Base-by-base conservation (phyloP, 352 stramenopile species). In the Globisporangium echinulatum region DNA sequence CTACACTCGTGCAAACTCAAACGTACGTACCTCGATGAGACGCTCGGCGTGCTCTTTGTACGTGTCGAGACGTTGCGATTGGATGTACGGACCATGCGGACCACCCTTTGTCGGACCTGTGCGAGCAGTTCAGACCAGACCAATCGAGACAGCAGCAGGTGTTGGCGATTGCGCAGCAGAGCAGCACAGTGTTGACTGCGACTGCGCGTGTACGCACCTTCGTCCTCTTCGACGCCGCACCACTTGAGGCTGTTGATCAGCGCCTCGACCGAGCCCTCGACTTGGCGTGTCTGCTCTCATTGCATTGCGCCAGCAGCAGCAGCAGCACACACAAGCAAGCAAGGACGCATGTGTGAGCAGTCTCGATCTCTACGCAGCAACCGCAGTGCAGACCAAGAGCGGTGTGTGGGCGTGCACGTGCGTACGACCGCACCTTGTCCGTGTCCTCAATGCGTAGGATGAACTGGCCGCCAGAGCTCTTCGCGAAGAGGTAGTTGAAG, bases 191-290 rank as follows among this genome's bases (percentile, higher is more conserved):
- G n/a, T 3, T 52, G 17, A 43, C 4, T 53, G 44, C 17, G 11
- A 10, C 36, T 7, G n/a, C 37, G 15, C 25, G 14, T 47, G n/a
- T 13, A 44, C 52, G 40, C 46, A 92, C 83, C 97, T 89, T 99
- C 97, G 68, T 99, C 97, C 71, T 97, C 98, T n/a, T 89, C 63
- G 5, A 99, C 68, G n/a, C 95, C 95, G 42, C 98, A 92, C 96
- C 96, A 99, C 49, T 85, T 76, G 57, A 99, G 72, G 15, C 81
- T 95, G 42, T 85, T 69, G n/a, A 94, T 66, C 2, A 97, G 80
- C 47, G 85, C 77, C 33, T 96, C 88, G 14, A 92, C 55, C 0
- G 90, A 96, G 6, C 87, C 87, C 11, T 89, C 71, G 44, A 97
- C 84, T 67, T 95, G 82, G 5, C 91, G 88, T 11, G 82, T 96